A percentile compares a stretch with the other conserved stretches of the same genome.
phyloP scores from a whole-genome alignment of 768 basidiomycete species.

The Psilocybe cyanescens region DNA sequence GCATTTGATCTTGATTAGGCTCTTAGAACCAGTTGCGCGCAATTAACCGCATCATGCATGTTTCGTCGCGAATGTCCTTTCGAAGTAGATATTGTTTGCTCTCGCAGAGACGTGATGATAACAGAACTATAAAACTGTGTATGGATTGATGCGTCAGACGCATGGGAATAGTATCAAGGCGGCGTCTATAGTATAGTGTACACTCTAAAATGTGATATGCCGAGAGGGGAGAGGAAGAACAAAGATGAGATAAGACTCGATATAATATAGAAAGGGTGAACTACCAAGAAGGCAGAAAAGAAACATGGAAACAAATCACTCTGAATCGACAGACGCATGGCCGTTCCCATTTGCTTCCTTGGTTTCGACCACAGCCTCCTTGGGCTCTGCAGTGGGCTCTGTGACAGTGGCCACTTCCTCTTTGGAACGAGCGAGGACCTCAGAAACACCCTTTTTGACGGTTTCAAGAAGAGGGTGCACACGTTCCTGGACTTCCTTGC shows the following conservation, averaged over 20 bases:
- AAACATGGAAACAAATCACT: constrained; percentile 6
- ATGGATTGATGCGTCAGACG: too few species aligned
- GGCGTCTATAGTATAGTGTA: constrained; percentile 1
- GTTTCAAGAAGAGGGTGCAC: constrained; percentile 65
- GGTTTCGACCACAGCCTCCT: background rate
- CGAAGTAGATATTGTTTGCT: too few species aligned
- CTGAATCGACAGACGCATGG: constrained; percentile 9
- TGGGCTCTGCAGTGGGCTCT: background rate
- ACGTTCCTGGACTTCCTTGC: constrained; percentile 60
- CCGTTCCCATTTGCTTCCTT: constrained; percentile 16
- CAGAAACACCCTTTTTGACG: constrained; percentile 44
- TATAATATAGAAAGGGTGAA: background rate
- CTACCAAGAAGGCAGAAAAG: background rate
- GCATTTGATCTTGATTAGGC: too few species aligned
- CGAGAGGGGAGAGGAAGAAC: background rate
- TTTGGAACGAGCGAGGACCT: constrained; percentile 35
- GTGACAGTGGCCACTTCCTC: constrained; percentile 2
- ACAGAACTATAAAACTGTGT: too few species aligned
- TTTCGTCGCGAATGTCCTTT: too few species aligned
- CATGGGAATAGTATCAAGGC: background rate
- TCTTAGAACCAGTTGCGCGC: too few species aligned
- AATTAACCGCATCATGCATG: too few species aligned
- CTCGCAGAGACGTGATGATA: too few species aligned
- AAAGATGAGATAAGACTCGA: background rate
- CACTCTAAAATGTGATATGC: constrained; percentile 1